These are phyloP conservation scores for Phytophthora lateralis DNA, from an alignment of 352 stramenopile genomes.

Conservation along the genomic window DNA sequence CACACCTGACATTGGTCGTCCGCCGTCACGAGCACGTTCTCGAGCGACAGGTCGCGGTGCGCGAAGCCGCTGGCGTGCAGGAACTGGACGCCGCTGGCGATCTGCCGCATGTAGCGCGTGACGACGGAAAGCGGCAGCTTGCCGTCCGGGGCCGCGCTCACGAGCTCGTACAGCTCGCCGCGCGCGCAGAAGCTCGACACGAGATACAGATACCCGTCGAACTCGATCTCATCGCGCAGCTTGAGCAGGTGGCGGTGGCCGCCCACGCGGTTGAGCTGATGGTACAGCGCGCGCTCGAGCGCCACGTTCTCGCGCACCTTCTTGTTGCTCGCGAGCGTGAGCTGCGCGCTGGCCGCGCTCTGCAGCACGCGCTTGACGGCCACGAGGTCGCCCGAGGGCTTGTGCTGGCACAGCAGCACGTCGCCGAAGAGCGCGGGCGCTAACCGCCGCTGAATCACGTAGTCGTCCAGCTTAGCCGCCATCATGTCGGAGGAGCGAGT, in stretches of 20 bases:
- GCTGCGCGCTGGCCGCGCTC: slow-evolving; percentile 57
- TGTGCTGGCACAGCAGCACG: slow-evolving; percentile 78
- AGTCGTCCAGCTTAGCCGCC: slow-evolving; percentile 73
- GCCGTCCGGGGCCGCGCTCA: slow-evolving; percentile 57
- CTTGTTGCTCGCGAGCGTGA: slow-evolving; percentile 72
- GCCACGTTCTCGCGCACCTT: slow-evolving; percentile 83
- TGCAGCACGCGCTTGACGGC: slow-evolving; percentile 84
- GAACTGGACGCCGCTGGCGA: slow-evolving; percentile 73
- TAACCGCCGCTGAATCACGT: slow-evolving; percentile 80
- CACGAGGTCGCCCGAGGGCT: slow-evolving; percentile 61
- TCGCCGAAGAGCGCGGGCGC: slow-evolving; percentile 81
- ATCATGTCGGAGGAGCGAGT: slow-evolving; percentile 12
- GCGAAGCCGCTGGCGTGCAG: slow-evolving; percentile 78
- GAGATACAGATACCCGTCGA: slow-evolving; percentile 81
- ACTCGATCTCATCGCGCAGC: slow-evolving; percentile 78
- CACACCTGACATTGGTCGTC: slow-evolving; percentile 80
- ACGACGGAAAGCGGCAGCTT: slow-evolving; percentile 49
- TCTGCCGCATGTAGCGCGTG: slow-evolving; percentile 69
- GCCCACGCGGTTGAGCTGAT: slow-evolving; percentile 60
- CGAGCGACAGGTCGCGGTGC: slow-evolving; percentile 83
- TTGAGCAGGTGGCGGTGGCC: slow-evolving; percentile 70
- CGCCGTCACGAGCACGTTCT: slow-evolving; percentile 83
- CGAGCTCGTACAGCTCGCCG: slow-evolving; percentile 82
- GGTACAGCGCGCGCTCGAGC: slow-evolving; percentile 76
- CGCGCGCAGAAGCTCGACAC: slow-evolving; percentile 75